Base-by-base conservation (phyloP, 345 rosid species). In the Eucalyptus curtisii region DNA sequence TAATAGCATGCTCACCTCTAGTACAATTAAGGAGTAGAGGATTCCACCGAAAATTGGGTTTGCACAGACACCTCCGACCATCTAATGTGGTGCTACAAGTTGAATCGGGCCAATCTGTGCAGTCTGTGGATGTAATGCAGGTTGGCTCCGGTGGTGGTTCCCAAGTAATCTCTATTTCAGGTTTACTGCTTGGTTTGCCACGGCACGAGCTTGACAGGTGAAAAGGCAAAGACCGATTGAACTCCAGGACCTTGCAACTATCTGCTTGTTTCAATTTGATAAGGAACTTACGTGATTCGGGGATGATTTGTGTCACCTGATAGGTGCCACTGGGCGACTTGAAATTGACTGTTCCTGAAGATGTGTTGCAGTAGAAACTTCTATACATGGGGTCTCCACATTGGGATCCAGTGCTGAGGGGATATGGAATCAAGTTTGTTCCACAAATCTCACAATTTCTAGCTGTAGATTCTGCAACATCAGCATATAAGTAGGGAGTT, bases 311-410 rank as follows among this genome's bases (percentile, higher is more conserved):
- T n/a, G 92, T 94, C 87, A 95, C 92, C 82, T 82, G 89, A 86
- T 92, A 94, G 27, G 55, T 91, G 42, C 88, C 93, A 61, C 57
- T 88, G 7, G 88, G 86, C 53, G 50, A 90, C 88, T 52, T 85
- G 89, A 95, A 96, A 88, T 87, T 90, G 44, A 95, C 88, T 66
- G 93, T 89, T 30, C 95, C 94, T 42, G 93, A 87, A 4, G 94
- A 88, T 49, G 50, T 87, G 90, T 94, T 89, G 90, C 98, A 95
- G 87, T 64, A 40, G 89, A 96, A 95, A 64, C 82, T 93, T 45
- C 87, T 86, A 90, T 96, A 95, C 89, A n/a, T 87, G 47, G 95
- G 90, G 49, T 96, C 97, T 9, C 97, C 97, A 61, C 97, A 96
- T 50, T 91, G 90, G 37, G 90, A 86, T 87, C 93, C 94, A 12